Conservation (phyloP, 208 protist species). For the Porcisia deanei region DNA sequence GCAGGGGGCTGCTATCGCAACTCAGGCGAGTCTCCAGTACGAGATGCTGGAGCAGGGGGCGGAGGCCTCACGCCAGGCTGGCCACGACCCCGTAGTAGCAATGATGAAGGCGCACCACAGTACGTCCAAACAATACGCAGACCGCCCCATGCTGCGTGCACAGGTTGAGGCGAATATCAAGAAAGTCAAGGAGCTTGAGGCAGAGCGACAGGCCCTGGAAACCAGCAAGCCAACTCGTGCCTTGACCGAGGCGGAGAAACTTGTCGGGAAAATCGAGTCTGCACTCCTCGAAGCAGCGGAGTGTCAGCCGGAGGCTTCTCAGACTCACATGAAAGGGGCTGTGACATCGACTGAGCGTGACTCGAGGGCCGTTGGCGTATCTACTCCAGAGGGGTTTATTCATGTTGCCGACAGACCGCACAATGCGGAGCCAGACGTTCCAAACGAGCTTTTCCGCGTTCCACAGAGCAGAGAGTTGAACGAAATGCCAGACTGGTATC, state of each 20-base stretch:
- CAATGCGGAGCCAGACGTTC: conserved; percentile 67
- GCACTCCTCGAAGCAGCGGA: conserved; percentile 10
- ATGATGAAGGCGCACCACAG: conserved; percentile 64
- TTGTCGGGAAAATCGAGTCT: conserved; percentile 32
- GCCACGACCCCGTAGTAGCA: conserved; percentile 57
- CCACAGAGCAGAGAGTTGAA: conserved; percentile 59
- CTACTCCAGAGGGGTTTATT: conserved; percentile 46
- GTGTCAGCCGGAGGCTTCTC: not conserved
- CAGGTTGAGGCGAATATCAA: conserved; percentile 76
- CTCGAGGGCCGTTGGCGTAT: not conserved
- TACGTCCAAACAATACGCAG: conserved; percentile 61
- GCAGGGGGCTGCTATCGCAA: conserved; percentile 76
- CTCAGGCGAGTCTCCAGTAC: conserved; percentile 73
- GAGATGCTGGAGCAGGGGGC: conserved; percentile 79
- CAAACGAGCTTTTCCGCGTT: conserved; percentile 69
- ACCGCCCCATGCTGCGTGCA: conserved; percentile 62
- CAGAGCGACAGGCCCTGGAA: conserved; percentile 34
- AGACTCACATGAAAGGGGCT: not conserved
- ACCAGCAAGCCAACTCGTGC: not conserved
- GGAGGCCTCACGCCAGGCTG: conserved; percentile 56
- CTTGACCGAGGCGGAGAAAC: conserved; percentile 20
- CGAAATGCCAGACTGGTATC: conserved; percentile 83
- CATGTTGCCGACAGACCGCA: conserved; percentile 52
- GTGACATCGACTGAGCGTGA: not conserved
- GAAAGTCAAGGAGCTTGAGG: conserved; percentile 54